Conservation (phyloP, 345 rosid genomes). For the Acer saccharum region DNA sequence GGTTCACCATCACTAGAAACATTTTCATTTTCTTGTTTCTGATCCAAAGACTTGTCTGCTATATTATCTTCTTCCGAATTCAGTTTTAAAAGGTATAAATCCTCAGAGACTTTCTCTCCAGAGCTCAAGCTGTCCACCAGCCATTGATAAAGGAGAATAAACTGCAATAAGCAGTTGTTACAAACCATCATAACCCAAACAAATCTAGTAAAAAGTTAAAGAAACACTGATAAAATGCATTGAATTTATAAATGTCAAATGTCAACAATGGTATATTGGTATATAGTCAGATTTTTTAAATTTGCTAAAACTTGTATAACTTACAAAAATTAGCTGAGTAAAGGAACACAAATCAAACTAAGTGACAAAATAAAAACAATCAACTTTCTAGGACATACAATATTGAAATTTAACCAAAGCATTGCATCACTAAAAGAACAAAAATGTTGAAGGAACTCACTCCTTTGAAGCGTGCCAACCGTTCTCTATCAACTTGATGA, state of each 20-base stretch:
- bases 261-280: neutral
- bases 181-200: neutral
- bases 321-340: neutral
- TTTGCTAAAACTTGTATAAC: neutral
- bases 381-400: neutral
- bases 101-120: conserved; percentile 72
- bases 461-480: conserved; percentile 53
- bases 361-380: neutral
- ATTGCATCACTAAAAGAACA: neutral
- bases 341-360: neutral
- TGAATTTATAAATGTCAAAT: neutral
- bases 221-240: neutral
- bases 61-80: conserved; percentile 35
- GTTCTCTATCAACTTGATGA: conserved; percentile 37
- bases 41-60: conserved; percentile 33
- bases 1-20: conserved; percentile 36
- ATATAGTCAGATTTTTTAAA: neutral
- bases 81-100: conserved; percentile 46
- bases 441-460: conserved; percentile 34
- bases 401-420: neutral
- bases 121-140: conserved; percentile 74
- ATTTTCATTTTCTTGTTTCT: conserved; percentile 19
- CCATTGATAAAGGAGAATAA: conserved; percentile 72
- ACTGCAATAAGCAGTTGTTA: conserved; percentile 39
- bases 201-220: neutral